Conservation (phyloP, 1,284 basidiomycete genomes). For the Cryptococcus hybrid region DNA sequence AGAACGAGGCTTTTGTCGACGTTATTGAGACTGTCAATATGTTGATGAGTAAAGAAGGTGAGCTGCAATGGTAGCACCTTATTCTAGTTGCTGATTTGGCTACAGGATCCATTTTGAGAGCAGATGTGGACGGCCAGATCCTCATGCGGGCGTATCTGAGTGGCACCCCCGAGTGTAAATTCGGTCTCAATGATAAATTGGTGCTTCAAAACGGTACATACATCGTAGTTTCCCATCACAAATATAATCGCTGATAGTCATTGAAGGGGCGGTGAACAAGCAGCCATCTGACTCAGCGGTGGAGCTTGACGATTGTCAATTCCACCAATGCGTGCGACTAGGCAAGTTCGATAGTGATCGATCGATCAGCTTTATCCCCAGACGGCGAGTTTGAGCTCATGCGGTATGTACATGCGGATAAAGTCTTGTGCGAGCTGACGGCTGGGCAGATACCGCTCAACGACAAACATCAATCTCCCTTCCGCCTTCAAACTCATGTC, state of each 20-base stretch:
- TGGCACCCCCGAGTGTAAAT: slow-evolving; percentile 94
- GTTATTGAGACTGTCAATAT: slow-evolving; percentile 96
- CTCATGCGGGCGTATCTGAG: slow-evolving; percentile 96
- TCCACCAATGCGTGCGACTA: slow-evolving; percentile 96
- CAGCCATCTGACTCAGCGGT: slow-evolving; percentile 68
- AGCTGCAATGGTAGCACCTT: slow-evolving; percentile 16
- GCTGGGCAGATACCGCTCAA: slow-evolving; percentile 80
- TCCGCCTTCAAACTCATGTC: slow-evolving; percentile 86
- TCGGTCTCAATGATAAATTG: slow-evolving; percentile 96
- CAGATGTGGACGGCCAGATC: slow-evolving; percentile 97
- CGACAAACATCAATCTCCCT: slow-evolving; percentile 89
- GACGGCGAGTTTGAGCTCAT: slow-evolving; percentile 99
- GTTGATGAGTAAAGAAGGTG: slow-evolving; percentile 93
- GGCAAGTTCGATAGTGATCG: slow-evolving; percentile 91
- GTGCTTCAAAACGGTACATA: slow-evolving; percentile 74
- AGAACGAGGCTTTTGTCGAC: slow-evolving; percentile 98
- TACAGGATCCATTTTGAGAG: slow-evolving; percentile 82
- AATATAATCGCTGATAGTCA: background rate
- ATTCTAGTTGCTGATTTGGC: background rate
- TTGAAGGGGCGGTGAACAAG: slow-evolving; percentile 55
- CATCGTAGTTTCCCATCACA: background rate
- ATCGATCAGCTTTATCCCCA: slow-evolving; percentile 95
- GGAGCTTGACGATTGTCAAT: slow-evolving; percentile 95
- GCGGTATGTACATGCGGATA: slow-evolving; percentile 56
- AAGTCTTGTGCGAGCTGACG: slow-evolving; percentile 19